Evolutionary conservation across 805 yeast species (phyloP).

Genomic region (Yamadazyma scolyti): DNA sequence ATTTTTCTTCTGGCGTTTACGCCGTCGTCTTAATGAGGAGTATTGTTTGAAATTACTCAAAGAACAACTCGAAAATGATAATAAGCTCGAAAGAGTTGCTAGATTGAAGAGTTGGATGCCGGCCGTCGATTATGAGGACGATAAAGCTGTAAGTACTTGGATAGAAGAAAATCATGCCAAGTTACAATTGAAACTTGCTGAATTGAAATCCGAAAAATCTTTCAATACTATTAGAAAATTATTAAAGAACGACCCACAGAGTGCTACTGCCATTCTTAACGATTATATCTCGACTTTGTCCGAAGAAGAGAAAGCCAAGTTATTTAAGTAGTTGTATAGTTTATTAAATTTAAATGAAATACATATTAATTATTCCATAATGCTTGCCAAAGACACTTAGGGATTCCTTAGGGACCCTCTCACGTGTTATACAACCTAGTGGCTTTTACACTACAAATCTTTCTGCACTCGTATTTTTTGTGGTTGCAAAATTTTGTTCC

Average conservation of each 20-base stretch:
- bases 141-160: constrained; percentile 77
- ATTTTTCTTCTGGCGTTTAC: constrained; percentile 97
- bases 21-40: constrained; percentile 93
- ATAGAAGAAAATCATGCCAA: constrained; percentile 72
- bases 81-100: constrained; percentile 78
- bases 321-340: constrained; percentile 14
- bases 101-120: constrained; percentile 88
- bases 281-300: constrained; percentile 32
- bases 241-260: constrained; percentile 28
- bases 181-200: constrained; percentile 57
- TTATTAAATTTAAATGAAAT: too few relatives aligned
- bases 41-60: constrained; percentile 74
- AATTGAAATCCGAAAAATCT: constrained; percentile 62
- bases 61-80: constrained; percentile 50
- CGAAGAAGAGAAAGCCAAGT: constrained; percentile 28
- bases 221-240: constrained; percentile 62
- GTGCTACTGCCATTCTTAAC: constrained; percentile 30
- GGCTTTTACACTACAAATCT: too few relatives aligned
- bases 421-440: too few relatives aligned
- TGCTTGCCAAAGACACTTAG: too few relatives aligned
- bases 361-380: too few relatives aligned
- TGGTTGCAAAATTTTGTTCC: too few relatives aligned
- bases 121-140: constrained; percentile 65
- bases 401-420: too few relatives aligned
- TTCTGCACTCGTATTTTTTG: too few relatives aligned